Base-by-base conservation (phyloP, 1,139 yeast genomes). In the Candida labiduridarum region DNA sequence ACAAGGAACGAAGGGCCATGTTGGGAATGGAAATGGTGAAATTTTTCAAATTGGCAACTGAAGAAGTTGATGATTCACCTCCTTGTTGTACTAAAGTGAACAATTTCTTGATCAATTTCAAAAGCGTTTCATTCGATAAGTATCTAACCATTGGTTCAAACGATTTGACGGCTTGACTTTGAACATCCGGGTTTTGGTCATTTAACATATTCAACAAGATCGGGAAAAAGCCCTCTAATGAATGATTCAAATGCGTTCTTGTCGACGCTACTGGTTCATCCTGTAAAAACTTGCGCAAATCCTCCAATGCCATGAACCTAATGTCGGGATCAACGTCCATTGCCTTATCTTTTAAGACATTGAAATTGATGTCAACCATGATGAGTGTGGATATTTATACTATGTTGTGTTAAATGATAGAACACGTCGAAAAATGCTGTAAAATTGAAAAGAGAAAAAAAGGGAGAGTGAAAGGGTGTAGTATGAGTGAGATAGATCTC, bases 271-370 rank as follows among this genome's bases (percentile, higher is more conserved):
- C 50, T 14, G 51, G 34, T 15, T 51, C 52, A 33, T 45, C 45
- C 19, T 43, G 48, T 69, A 76, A 53, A 71, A 72, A 60, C 54
- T 79, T 80, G 59, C 80, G 82, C 59, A 89, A 76, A 62, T 90
- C 97, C 58, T 83, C 88, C 54, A 89, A 72, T 2, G 94, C 96
- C 97, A 90, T 90, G 67, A 85, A 89, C 62, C 96, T 76, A 58
- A 87, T 74, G 63, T 90, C 97, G 3, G 95, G 88, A 60, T 90
- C 97, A 22, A 86, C 85, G 58, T 84, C 88, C 47, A 73, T 71
- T 18, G 85, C 82, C 59, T 76, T 76, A 57, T 84, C 84, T 50
- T 63, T 68, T 48, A 76, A 61, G 15, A 64, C 44, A 48, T 58
- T 61, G 56, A 68, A 59, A 49, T 62, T 59, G 45, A 62, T 54